A percentile compares a stretch with the other conserved stretches of the same genome.
Evolutionary conservation across 139 green algal species (phyloP).

Genomic region (Closterium sp.): DNA sequence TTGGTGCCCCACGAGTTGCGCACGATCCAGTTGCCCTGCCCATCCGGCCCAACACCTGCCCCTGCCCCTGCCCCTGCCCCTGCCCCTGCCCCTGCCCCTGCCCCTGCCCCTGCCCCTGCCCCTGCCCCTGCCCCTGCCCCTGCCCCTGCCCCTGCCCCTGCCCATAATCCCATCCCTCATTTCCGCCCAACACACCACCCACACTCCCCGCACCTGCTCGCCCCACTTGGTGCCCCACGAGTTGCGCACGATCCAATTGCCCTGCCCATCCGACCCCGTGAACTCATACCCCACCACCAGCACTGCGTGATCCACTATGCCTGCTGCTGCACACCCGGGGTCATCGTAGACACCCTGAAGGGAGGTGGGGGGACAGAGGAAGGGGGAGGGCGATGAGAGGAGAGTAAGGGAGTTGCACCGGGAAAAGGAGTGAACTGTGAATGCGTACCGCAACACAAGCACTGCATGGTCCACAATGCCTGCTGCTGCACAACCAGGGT

Average conservation of each 20-base stretch:
- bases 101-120: too few species aligned
- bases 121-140: too few species aligned
- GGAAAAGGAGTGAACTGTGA: not conserved
- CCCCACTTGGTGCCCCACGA: constrained; percentile 3
- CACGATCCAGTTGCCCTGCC: not conserved
- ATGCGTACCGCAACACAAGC: not conserved
- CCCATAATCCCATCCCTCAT: not conserved
- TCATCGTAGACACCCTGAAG: not conserved
- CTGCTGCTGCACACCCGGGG: not conserved
- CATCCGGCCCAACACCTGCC: not conserved
- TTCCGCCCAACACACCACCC: too few species aligned
- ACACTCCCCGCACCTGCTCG: not conserved
- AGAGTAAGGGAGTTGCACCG: not conserved
- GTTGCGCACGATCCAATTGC: not conserved
- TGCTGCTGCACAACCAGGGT: not conserved
- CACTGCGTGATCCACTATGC: not conserved
- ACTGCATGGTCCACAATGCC: not conserved
- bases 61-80: too few species aligned
- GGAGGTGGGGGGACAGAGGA: too few species aligned
- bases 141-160: not conserved
- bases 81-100: too few species aligned
- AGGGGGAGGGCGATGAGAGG: too few species aligned
- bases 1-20: constrained; percentile 2
- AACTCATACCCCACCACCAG: not conserved
- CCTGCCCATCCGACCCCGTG: not conserved